Evolutionary conservation across 108 stramenopile species (phyloP).

Genomic region (Cyclotella sp.): DNA sequence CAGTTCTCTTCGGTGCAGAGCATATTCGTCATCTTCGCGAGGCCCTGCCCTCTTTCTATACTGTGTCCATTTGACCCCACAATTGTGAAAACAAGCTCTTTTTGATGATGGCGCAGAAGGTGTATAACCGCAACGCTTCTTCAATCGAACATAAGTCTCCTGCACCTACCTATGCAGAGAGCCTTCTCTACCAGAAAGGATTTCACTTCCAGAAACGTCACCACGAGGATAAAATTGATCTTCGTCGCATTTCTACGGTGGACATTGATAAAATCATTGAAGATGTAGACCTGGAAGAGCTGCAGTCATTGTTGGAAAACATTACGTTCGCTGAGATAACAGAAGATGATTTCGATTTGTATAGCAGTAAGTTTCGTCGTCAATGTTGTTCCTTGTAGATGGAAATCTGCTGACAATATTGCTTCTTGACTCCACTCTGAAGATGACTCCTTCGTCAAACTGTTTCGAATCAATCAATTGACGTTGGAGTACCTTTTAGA

Average conservation of each 20-base stretch:
- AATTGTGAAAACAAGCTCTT: no score
- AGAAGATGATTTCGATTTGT: conserved; percentile 61
- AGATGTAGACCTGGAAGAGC: conserved; percentile 54
- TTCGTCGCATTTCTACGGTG: conserved; percentile 50
- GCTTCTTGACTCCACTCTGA: not conserved
- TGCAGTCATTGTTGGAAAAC: conserved; percentile 55
- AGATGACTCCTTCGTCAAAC: conserved; percentile 61
- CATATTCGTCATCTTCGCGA: no score
- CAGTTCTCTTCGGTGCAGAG: no score
- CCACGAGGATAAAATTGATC: conserved; percentile 49
- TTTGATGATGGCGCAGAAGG: no score
- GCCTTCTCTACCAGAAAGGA: conserved; percentile 41
- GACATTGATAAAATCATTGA: conserved; percentile 33
- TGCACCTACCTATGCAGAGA: conserved; percentile 35
- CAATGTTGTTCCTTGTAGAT: not conserved
- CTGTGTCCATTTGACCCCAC: no score
- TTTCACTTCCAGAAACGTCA: conserved; percentile 64
- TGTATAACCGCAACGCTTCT: no score
- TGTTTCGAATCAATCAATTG: conserved; percentile 65
- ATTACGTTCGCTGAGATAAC: conserved; percentile 57
- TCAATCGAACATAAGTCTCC: not conserved
- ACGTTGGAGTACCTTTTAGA: conserved; percentile 68
- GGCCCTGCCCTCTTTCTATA: no score
- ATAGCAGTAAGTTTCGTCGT: conserved; percentile 29
- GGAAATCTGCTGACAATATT: not conserved